These are phyloP conservation scores for Poa pratensis DNA, from an alignment of 176 grass and related monocot genomes.

Conservation along the genomic window DNA sequence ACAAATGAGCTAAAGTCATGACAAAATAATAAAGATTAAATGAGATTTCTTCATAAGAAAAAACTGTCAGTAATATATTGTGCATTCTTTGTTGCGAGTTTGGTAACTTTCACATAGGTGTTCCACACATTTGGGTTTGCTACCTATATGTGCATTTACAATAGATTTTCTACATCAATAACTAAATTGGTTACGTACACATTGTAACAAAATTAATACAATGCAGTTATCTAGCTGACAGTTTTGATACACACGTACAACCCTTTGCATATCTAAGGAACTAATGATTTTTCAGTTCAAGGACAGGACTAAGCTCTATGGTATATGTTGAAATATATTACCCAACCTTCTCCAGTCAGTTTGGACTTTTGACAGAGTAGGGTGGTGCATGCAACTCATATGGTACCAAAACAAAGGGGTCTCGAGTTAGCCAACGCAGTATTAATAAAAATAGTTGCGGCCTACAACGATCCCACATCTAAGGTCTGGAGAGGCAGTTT, in stretches of 20 bases:
- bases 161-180: background rate
- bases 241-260: background rate
- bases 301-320: background rate
- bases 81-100: background rate
- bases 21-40: background rate
- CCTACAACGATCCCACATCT: background rate
- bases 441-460: background rate
- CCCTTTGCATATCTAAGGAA: background rate
- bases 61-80: background rate
- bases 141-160: background rate
- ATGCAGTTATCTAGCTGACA: background rate
- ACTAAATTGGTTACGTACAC: background rate
- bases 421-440: background rate
- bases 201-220: background rate
- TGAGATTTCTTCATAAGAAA: background rate
- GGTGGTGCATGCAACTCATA: background rate
- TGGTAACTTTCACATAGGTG: background rate
- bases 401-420: background rate
- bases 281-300: background rate
- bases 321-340: background rate
- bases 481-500: background rate
- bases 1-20: background rate
- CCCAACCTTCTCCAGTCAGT: background rate
- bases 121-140: background rate
- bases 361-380: background rate